Conservation (phyloP, 2,329 filamentous ascomycete genomes). For the Hirsutella rhossiliensis region DNA sequence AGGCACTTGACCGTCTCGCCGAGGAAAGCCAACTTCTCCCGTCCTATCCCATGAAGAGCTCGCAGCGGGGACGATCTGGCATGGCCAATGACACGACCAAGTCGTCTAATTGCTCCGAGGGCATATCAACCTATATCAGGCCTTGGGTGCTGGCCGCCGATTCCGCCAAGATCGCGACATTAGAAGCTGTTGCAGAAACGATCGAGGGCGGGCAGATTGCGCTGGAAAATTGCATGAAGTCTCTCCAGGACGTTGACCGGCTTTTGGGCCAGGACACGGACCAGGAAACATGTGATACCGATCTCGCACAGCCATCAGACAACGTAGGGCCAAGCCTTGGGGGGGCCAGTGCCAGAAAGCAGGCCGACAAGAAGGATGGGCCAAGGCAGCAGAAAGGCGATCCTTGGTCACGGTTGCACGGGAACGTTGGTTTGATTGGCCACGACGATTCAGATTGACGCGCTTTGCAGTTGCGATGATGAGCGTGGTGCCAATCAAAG, state of each 20-base stretch:
- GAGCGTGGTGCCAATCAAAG: too few species aligned
- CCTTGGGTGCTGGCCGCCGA: constrained; percentile 51
- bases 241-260: constrained; percentile 34
- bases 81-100: constrained; percentile 30
- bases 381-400: constrained; percentile 14
- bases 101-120: constrained; percentile 22
- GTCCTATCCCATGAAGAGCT: constrained; percentile 31
- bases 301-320: constrained; percentile 11
- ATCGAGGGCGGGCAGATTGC: constrained; percentile 46
- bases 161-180: constrained; percentile 44
- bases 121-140: constrained; percentile 29
- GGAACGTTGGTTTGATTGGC: constrained; percentile 40
- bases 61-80: constrained; percentile 21
- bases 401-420: constrained; percentile 39
- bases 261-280: constrained; percentile 28
- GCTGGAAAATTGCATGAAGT: constrained; percentile 38
- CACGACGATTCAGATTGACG: constrained; percentile 15
- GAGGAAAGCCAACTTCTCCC: constrained; percentile 52
- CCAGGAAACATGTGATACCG: constrained; percentile 9
- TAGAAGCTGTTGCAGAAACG: constrained; percentile 46
- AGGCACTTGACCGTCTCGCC: constrained; percentile 39
- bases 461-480: too few species aligned
- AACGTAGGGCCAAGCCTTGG: constrained; percentile 4
- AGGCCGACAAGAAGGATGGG: constrained; percentile 9
- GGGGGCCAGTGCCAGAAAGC: not conserved